Evolutionary conservation across 768 basidiomycete genomes (phyloP).

Genomic region (Rhodotorula taiwanensis): DNA sequence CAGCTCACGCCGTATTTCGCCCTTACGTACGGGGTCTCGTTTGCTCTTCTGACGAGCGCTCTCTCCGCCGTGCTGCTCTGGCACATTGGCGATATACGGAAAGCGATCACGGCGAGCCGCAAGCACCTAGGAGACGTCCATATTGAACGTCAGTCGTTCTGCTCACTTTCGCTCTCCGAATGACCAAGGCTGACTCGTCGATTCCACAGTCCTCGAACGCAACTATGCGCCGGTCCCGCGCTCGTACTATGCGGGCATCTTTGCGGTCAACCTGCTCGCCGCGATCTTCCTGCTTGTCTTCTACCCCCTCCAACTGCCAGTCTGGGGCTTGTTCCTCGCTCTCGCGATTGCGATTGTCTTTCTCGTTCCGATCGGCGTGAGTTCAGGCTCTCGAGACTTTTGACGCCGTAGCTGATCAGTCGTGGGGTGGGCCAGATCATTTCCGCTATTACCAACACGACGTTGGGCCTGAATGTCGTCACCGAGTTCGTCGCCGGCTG

Average conservation of each 20-base stretch:
- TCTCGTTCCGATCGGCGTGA: conserved; percentile 30
- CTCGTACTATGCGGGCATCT: conserved; percentile 30
- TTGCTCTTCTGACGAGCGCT: conserved; percentile 40
- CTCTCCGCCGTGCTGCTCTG: conserved; percentile 39
- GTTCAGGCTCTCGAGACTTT: conserved; percentile 10
- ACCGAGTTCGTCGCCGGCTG: conserved; percentile 43
- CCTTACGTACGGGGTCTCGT: conserved; percentile 38
- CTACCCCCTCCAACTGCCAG: conserved; percentile 40
- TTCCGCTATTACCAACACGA: conserved; percentile 31
- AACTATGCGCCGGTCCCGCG: conserved; percentile 29
- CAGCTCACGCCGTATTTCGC: conserved; percentile 40
- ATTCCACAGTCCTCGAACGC: conserved; percentile 34
- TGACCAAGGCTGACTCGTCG: too few relatives aligned
- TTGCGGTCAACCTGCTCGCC: conserved; percentile 25
- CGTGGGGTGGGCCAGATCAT: conserved; percentile 15
- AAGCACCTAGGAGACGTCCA: conserved; percentile 28
- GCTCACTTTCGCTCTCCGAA: not conserved
- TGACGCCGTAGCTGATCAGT: not conserved
- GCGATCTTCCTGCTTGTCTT: conserved; percentile 28
- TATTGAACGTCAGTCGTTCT: conserved; percentile 16
- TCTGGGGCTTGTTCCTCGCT: conserved; percentile 41
- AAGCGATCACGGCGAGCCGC: conserved; percentile 17
- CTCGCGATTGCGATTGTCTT: conserved; percentile 39
- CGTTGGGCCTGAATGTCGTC: conserved; percentile 38
- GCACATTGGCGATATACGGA: conserved; percentile 37